A percentile compares a stretch with the other conserved stretches of the same genome.
Conservation (phyloP, 805 yeast species). For the Schwanniomyces polymorphus region DNA sequence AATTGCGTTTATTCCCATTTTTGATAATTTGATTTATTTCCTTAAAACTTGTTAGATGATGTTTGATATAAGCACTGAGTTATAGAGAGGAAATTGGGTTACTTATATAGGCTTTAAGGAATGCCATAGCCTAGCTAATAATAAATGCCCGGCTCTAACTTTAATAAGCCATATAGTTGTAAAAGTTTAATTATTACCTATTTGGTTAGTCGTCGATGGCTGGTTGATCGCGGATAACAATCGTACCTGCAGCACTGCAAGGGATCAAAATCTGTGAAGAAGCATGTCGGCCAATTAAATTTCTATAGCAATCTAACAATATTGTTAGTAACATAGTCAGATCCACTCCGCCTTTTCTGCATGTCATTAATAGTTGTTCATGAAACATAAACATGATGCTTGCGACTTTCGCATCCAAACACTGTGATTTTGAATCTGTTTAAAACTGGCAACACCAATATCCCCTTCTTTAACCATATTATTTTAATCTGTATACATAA, state of each 20-base stretch:
- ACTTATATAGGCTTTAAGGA: background rate
- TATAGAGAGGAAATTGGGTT: background rate
- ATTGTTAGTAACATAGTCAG: background rate
- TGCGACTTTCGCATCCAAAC: background rate
- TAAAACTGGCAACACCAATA: no score
- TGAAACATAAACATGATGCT: background rate
- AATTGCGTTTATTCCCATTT: conserved; percentile 4
- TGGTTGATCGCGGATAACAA: background rate
- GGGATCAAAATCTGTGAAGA: background rate
- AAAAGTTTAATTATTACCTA: background rate
- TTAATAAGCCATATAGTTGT: background rate
- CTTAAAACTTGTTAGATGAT: background rate
- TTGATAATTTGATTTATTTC: background rate
- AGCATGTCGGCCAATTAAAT: background rate
- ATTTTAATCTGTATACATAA: no score
- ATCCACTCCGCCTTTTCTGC: background rate
- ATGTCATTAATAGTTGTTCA: background rate
- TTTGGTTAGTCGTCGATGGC: background rate
- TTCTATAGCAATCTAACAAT: background rate
- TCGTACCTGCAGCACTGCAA: background rate
- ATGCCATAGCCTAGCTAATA: background rate
- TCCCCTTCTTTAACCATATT: no score
- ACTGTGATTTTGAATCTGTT: no score
- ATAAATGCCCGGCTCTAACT: background rate
- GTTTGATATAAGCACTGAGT: background rate